Percentiles rank a stretch among this genome's conserved stretches.
phyloP scores from a whole-genome alignment of 768 basidiomycete species.

The Galerina sulciceps region DNA sequence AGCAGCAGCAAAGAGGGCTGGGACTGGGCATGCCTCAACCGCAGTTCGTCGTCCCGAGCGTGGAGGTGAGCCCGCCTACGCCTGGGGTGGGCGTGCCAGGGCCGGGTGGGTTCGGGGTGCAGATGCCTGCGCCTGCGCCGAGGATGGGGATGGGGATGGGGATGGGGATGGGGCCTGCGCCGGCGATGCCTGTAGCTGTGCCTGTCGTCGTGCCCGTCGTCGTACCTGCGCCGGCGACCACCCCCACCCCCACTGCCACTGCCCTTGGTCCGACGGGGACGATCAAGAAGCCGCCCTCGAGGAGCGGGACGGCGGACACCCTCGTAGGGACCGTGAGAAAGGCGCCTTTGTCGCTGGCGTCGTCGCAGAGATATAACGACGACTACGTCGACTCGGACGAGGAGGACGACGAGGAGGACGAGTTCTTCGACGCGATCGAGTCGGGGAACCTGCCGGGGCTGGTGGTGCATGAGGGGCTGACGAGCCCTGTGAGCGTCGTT shows the following conservation, averaged over 20 bases:
- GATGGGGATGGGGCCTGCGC: not conserved
- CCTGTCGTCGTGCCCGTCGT: not conserved
- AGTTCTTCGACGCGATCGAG: conserved; percentile 98
- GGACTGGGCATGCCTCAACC: not conserved
- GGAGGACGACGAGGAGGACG: conserved; percentile 85
- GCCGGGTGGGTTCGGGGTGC: no score
- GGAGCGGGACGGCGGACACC: not conserved
- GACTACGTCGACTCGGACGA: conserved; percentile 25
- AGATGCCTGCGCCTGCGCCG: not conserved
- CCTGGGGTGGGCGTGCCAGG: no score
- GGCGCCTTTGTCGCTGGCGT: not conserved
- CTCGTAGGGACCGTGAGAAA: not conserved
- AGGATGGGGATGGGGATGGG: not conserved
- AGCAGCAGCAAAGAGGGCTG: not conserved
- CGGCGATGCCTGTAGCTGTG: not conserved
- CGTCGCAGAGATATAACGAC: not conserved
- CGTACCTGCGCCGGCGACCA: no score
- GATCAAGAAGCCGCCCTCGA: not conserved
- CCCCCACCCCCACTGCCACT: not conserved
- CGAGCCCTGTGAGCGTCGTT: conserved; percentile 41
- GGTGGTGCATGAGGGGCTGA: conserved; percentile 66
- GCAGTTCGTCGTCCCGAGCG: not conserved
- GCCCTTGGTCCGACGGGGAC: not conserved
- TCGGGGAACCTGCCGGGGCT: conserved; percentile 77
- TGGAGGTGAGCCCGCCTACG: conserved; percentile 3